A percentile compares a stretch with the other conserved stretches of the same genome.
These are phyloP conservation scores for Flueggea neowawraea DNA, from an alignment of 441 rosid species.

Conservation along the genomic window DNA sequence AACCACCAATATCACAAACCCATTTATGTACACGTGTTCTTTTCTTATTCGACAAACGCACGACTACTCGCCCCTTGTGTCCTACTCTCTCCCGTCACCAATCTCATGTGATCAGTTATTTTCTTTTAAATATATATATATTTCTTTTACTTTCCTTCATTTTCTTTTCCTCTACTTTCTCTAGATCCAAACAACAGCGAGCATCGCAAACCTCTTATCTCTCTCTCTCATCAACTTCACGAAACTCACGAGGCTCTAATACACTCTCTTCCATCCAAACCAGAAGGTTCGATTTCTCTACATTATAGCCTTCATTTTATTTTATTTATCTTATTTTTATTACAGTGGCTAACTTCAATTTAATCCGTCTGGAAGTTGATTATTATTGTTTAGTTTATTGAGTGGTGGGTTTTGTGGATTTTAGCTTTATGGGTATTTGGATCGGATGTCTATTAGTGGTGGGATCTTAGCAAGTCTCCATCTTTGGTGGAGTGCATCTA, in stretches of 20 bases:
- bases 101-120: slow-evolving; percentile 5
- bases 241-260: neutral
- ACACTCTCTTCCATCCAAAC: neutral
- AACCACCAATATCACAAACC: too few species aligned
- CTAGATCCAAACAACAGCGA: slow-evolving; percentile 3
- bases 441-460: neutral
- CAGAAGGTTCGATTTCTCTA: neutral
- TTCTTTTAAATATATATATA: neutral
- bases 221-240: neutral
- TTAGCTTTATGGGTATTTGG: neutral
- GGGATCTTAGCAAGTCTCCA: neutral
- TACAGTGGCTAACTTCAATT: neutral
- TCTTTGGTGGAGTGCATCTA: neutral
- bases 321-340: neutral
- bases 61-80: neutral
- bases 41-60: neutral
- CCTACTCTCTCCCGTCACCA: neutral
- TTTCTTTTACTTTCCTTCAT: neutral
- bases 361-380: neutral
- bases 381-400: neutral
- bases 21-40: too few species aligned
- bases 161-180: slow-evolving; percentile 1
- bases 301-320: neutral
- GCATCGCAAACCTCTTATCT: neutral
- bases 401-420: neutral